These are phyloP conservation scores for Arabidopsis lyrata DNA, from an alignment of 441 rosid genomes.

Conservation along the genomic window DNA sequence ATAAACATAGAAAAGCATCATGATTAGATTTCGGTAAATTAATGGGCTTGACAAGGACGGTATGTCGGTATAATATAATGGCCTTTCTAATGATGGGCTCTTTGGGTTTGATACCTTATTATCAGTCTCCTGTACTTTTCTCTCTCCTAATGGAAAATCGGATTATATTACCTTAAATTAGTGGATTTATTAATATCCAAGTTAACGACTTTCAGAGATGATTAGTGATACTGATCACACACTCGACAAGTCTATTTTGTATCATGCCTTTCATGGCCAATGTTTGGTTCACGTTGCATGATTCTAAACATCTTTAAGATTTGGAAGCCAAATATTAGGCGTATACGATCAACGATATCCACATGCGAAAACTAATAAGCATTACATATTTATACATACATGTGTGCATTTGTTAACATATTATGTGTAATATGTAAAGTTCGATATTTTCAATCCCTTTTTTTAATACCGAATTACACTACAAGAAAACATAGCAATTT, in stretches of 20 bases:
- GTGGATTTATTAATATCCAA: background rate
- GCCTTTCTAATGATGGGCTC: background rate
- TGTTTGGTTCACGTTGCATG: constrained; percentile 36
- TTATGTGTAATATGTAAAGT: background rate
- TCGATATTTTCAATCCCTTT: background rate
- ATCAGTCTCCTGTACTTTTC: background rate
- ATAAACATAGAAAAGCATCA: background rate
- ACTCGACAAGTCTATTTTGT: constrained; percentile 19
- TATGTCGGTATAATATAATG: background rate
- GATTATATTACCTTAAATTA: background rate
- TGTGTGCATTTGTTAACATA: background rate
- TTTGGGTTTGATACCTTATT: background rate
- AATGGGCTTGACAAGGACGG: constrained; percentile 6
- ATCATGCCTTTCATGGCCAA: constrained; percentile 36
- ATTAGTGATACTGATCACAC: background rate
- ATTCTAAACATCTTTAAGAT: constrained; percentile 21
- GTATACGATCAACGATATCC: constrained; percentile 23
- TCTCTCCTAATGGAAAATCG: background rate
- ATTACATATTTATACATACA: background rate
- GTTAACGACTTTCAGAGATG: constrained; percentile 3
- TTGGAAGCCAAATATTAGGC: constrained; percentile 37
- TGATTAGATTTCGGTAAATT: background rate
- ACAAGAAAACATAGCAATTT: too few species aligned
- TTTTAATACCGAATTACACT: background rate
- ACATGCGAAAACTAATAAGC: background rate